A percentile compares a stretch with the other conserved stretches of the same genome.
Conservation (phyloP, 352 stramenopile species). For the Elongisporangium senticosum region DNA sequence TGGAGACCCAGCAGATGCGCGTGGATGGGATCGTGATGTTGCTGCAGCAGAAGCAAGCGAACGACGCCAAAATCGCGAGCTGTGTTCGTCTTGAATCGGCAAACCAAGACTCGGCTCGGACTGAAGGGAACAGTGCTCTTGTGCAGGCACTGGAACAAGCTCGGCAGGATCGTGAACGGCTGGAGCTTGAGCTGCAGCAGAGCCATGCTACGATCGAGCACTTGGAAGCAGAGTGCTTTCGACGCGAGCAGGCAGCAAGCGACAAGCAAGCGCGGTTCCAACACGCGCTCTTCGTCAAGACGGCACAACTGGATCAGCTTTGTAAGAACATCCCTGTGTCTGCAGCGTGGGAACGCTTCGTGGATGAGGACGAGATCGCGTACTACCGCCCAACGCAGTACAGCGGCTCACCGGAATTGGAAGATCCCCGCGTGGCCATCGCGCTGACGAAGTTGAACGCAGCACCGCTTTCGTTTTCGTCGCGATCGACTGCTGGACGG, state of each 20-base stretch:
- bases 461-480: slow-evolving; percentile 9
- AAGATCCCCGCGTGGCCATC: slow-evolving; percentile 49
- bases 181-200: slow-evolving; percentile 33
- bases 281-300: slow-evolving; percentile 42
- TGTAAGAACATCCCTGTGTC: slow-evolving; percentile 44
- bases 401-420: slow-evolving; percentile 33
- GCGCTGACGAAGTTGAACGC: slow-evolving; percentile 10
- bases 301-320: slow-evolving; percentile 46
- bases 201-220: slow-evolving; percentile 18
- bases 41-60: slow-evolving; percentile 39
- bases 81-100: not conserved
- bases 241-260: slow-evolving; percentile 39
- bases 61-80: slow-evolving; percentile 20
- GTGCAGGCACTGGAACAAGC: not conserved
- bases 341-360: slow-evolving; percentile 29
- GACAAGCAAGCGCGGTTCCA: slow-evolving; percentile 37
- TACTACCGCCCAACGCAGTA: slow-evolving; percentile 42
- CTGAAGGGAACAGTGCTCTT: not conserved
- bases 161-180: slow-evolving; percentile 36
- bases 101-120: not conserved
- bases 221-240: slow-evolving; percentile 21
- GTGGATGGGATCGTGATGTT: slow-evolving; percentile 26
- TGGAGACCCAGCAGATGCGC: slow-evolving; percentile 15
- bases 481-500: slow-evolving; percentile 6
- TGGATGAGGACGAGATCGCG: slow-evolving; percentile 41